Evolutionary conservation across 1,284 basidiomycete species (phyloP).

Genomic region (Microstroma glucosiphilum): DNA sequence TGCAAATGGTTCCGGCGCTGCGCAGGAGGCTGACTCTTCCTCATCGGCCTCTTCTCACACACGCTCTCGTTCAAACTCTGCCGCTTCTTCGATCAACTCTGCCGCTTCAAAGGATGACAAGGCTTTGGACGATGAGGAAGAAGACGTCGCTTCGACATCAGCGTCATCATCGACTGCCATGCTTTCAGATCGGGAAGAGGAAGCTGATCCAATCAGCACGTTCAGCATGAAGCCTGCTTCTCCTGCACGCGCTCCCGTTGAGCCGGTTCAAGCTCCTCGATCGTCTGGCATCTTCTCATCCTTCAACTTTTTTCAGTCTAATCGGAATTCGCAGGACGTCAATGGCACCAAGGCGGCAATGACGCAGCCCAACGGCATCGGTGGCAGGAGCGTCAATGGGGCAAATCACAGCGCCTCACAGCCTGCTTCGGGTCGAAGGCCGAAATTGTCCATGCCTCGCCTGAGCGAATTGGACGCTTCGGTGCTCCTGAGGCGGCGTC

Average conservation of each 20-base stretch:
- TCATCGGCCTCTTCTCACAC: not conserved
- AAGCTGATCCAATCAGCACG: not conserved
- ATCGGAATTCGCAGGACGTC: not conserved
- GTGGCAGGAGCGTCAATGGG: not conserved
- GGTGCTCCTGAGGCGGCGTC: not conserved
- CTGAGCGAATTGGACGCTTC: not conserved
- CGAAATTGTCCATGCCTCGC: not conserved
- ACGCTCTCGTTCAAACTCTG: not conserved
- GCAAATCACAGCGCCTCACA: not conserved
- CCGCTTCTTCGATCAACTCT: conserved; percentile 2
- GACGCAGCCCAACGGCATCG: not conserved
- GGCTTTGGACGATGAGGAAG: no score
- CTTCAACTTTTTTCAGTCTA: conserved; percentile 2
- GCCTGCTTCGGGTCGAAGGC: not conserved
- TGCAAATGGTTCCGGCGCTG: no score
- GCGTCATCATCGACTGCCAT: not conserved
- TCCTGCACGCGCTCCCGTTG: not conserved
- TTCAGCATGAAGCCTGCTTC: not conserved
- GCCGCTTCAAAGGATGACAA: not conserved
- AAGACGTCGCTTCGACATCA: not conserved
- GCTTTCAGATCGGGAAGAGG: not conserved
- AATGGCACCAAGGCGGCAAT: not conserved
- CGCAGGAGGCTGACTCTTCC: not conserved
- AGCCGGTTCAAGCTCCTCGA: not conserved
- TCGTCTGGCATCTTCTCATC: not conserved